Conservation (phyloP, 805 yeast genomes). For the Kregervanrija pseudodelftensis region DNA sequence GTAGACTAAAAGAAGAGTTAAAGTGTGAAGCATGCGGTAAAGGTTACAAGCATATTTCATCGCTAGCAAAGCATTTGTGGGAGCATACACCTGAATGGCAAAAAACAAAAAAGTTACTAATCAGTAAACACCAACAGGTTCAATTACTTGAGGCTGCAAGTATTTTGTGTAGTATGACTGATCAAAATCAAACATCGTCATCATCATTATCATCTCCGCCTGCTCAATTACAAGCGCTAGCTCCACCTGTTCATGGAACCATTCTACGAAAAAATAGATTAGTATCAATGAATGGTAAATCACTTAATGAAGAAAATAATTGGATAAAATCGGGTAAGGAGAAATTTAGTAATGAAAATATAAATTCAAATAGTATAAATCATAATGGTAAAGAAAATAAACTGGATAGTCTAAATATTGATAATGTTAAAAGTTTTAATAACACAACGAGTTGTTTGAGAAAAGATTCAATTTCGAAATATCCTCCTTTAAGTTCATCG, state of each 20-base stretch:
- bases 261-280: slow-evolving; percentile 9
- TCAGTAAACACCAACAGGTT: slow-evolving; percentile 85
- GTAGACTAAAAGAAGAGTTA: slow-evolving; percentile 74
- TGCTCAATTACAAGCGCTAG: slow-evolving; percentile 2
- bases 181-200: slow-evolving; percentile 14
- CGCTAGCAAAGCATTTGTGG: slow-evolving; percentile 87
- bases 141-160: slow-evolving; percentile 75
- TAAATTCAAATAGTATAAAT: neutral
- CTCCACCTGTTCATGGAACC: slow-evolving; percentile 9
- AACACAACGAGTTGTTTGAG: slow-evolving; percentile 15
- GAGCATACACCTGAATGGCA: slow-evolving; percentile 95
- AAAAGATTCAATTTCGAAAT: slow-evolving; percentile 37
- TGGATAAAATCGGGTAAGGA: too few species aligned
- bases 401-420: neutral
- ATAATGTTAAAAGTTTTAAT: neutral
- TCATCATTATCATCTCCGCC: slow-evolving; percentile 8
- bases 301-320: too few species aligned
- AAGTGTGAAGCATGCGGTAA: slow-evolving; percentile 90
- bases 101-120: slow-evolving; percentile 69
- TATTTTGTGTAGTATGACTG: slow-evolving; percentile 70
- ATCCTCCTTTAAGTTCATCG: slow-evolving; percentile 3
- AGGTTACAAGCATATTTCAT: slow-evolving; percentile 81
- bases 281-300: too few species aligned
- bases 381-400: neutral
- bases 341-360: too few species aligned